A percentile compares a stretch with the other conserved stretches of the same genome.
Evolutionary conservation across 75 land plant genomes (phyloP).

Genomic region (Cryptomeria japonica): DNA sequence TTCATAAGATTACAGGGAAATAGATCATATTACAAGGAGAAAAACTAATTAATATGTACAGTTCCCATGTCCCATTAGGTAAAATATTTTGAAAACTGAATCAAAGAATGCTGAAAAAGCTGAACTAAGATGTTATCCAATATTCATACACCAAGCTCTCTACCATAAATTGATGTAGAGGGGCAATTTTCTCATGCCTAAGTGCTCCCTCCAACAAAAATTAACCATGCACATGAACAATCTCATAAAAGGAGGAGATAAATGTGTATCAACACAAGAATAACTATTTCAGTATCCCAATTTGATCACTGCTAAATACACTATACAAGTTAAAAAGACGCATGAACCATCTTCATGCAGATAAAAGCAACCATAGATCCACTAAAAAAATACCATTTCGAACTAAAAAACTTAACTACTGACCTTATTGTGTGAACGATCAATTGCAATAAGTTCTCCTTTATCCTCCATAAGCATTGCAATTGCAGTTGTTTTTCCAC

Average conservation of each 20-base stretch:
- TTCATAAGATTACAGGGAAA: background rate
- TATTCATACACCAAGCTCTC: background rate
- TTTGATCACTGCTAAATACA: background rate
- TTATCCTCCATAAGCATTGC: slow-evolving; percentile 87
- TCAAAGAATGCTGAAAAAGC: background rate
- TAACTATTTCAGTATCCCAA: background rate
- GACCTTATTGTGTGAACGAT: slow-evolving; percentile 98
- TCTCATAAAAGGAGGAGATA: background rate
- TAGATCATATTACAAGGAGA: background rate
- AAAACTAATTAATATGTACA: background rate
- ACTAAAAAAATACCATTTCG: background rate
- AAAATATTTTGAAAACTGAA: background rate
- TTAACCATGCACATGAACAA: background rate
- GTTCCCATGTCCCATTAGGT: background rate
- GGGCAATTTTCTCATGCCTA: background rate
- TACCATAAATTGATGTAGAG: background rate
- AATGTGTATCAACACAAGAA: background rate
- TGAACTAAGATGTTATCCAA: background rate
- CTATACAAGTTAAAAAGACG: background rate
- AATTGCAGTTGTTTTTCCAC: slow-evolving; percentile 97
- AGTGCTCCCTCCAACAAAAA: background rate
- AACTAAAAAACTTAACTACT: background rate
- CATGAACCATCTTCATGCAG: background rate
- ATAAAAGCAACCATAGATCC: background rate
- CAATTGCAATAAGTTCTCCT: slow-evolving; percentile 84